A percentile compares a stretch with the other conserved stretches of the same genome.
Conservation (phyloP, 306 rosid species). For the Vigna mungo region DNA sequence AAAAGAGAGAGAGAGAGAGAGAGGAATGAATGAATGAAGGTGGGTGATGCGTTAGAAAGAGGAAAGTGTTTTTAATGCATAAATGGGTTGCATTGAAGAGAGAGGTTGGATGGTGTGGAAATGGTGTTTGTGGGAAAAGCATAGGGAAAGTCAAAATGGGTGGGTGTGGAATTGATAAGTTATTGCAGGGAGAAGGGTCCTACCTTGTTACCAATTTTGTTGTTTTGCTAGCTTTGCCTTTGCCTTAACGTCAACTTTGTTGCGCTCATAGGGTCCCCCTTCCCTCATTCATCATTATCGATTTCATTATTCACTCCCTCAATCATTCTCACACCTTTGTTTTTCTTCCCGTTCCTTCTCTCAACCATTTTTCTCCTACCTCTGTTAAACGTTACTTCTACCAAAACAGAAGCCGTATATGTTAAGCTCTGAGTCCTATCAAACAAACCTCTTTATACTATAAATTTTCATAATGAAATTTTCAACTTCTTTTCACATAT, state of each 20-base stretch:
- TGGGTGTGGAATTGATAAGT: constrained; percentile 61
- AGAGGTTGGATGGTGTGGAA: constrained; percentile 36
- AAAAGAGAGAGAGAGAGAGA: constrained; percentile 15
- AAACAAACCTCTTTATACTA: too few relatives aligned
- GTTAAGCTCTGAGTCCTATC: too few relatives aligned
- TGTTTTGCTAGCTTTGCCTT: constrained; percentile 47
- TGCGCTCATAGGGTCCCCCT: constrained; percentile 39
- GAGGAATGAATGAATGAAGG: not conserved
- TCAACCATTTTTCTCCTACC: too few relatives aligned
- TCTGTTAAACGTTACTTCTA: too few relatives aligned
- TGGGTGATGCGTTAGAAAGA: not conserved
- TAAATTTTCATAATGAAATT: too few relatives aligned
- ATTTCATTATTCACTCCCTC: constrained; percentile 44
- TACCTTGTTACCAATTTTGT: constrained; percentile 24
- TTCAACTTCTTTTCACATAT: too few relatives aligned
- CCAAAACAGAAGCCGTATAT: too few relatives aligned
- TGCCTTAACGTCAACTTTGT: constrained; percentile 61
- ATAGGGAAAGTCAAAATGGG: constrained; percentile 58
- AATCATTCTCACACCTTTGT: constrained; percentile 14
- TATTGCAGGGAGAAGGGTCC: constrained; percentile 41
- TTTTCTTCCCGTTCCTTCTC: constrained; percentile 30
- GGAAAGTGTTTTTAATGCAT: constrained; percentile 40
- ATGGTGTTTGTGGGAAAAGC: constrained; percentile 28
- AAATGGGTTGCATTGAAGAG: constrained; percentile 8
- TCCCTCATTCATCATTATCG: constrained; percentile 41